phyloP scores from a whole-genome alignment of 2,329 filamentous ascomycete species.

The Aspergillus melleus region DNA sequence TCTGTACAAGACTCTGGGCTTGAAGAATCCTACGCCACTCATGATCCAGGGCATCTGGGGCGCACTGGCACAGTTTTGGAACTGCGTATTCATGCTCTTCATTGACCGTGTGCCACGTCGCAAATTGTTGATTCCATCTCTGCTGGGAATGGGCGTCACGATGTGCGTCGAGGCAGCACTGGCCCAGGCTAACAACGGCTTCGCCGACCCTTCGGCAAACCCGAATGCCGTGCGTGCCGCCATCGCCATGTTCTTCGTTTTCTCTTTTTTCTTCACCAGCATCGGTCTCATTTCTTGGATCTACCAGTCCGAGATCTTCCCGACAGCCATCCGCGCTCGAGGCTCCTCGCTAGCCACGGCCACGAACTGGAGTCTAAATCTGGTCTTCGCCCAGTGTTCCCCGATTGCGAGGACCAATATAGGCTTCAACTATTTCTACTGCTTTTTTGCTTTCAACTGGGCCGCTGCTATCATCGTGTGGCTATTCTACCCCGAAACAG shows the following conservation, averaged over 20 bases:
- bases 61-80: constrained; percentile 51
- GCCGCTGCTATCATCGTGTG: constrained; percentile 38
- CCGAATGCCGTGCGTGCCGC: constrained; percentile 43
- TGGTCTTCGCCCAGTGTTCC: constrained; percentile 53
- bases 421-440: constrained; percentile 53
- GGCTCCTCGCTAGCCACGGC: constrained; percentile 48
- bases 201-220: constrained; percentile 24
- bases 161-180: constrained; percentile 45
- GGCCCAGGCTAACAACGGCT: constrained; percentile 36
- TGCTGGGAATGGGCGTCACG: constrained; percentile 44
- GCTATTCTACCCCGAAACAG: constrained; percentile 37
- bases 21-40: constrained; percentile 46
- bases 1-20: constrained; percentile 48
- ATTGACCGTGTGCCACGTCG: constrained; percentile 51
- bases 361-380: constrained; percentile 48
- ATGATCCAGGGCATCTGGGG: constrained; percentile 55
- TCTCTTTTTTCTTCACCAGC: constrained; percentile 47
- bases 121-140: constrained; percentile 49
- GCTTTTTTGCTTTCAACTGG: constrained; percentile 52
- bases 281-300: constrained; percentile 50
- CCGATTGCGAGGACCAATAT: constrained; percentile 46
- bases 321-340: constrained; percentile 43
- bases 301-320: constrained; percentile 50
- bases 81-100: constrained; percentile 47
- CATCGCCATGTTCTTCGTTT: constrained; percentile 51